These are phyloP conservation scores for Barbarea vulgaris DNA, from an alignment of 345 rosid genomes.

Conservation along the genomic window DNA sequence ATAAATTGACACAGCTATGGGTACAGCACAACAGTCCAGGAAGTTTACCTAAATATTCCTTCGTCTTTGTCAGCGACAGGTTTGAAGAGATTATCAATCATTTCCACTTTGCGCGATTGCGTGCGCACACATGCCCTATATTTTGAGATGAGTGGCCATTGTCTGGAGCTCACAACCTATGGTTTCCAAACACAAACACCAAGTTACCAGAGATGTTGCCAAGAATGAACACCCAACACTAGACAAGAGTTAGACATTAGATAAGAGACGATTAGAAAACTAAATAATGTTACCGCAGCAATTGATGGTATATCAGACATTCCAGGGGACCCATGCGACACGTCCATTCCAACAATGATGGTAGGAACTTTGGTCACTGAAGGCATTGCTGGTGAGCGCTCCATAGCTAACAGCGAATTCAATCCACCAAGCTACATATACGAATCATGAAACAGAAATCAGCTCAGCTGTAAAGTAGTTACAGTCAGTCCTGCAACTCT, in stretches of 20 bases:
- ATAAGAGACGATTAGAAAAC: slow-evolving; percentile 1
- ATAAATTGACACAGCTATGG: background rate
- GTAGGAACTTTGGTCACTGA: slow-evolving; percentile 73
- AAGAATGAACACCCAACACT: background rate
- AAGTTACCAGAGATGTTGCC: background rate
- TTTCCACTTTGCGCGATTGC: slow-evolving; percentile 81
- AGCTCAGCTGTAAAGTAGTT: slow-evolving; percentile 1
- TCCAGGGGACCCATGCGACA: slow-evolving; percentile 96
- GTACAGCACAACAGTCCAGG: background rate
- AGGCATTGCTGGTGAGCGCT: slow-evolving; percentile 69
- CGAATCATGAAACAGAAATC: background rate
- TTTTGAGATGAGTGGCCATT: slow-evolving; percentile 86
- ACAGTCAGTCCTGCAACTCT: background rate
- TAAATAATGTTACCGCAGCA: slow-evolving; percentile 68
- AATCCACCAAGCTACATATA: slow-evolving; percentile 86
- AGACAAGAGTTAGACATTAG: background rate
- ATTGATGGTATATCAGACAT: slow-evolving; percentile 80
- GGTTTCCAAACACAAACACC: slow-evolving; percentile 10
- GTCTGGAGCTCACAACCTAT: slow-evolving; percentile 79
- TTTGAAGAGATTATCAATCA: slow-evolving; percentile 80
- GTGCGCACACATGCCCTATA: slow-evolving; percentile 90
- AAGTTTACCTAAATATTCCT: slow-evolving; percentile 63
- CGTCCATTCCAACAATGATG: slow-evolving; percentile 94
- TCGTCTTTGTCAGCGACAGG: slow-evolving; percentile 60
- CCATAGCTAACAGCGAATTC: slow-evolving; percentile 71